Percentiles rank a stretch among this genome's conserved stretches.
Evolutionary conservation across 2,329 filamentous ascomycete species (phyloP).

Genomic region (Fusarium lateritium): DNA sequence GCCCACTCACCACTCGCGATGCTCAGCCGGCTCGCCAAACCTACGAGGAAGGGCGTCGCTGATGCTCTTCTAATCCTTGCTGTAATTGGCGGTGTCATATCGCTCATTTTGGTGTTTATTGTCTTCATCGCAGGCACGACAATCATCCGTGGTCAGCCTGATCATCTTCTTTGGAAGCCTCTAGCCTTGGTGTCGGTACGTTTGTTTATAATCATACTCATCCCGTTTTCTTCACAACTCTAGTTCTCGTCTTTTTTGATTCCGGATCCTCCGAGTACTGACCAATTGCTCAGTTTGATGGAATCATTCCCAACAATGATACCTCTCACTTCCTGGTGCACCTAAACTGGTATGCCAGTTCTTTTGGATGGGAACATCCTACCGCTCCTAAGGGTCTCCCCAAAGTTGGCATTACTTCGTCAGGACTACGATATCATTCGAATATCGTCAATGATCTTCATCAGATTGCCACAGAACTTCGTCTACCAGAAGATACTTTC

Average conservation of each 20-base stretch:
- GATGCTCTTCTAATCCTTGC: slow-evolving; percentile 40
- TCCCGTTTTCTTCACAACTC: not conserved
- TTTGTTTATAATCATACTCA: not conserved
- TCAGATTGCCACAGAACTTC: slow-evolving; percentile 41
- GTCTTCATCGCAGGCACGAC: slow-evolving; percentile 46
- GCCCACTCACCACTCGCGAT: slow-evolving; percentile 27
- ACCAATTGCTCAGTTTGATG: slow-evolving; percentile 43
- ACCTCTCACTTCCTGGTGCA: slow-evolving; percentile 47
- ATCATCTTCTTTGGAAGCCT: slow-evolving; percentile 42
- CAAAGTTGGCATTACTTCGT: slow-evolving; percentile 42
- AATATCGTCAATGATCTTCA: slow-evolving; percentile 41
- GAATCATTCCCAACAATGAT: slow-evolving; percentile 47
- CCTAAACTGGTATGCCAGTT: slow-evolving; percentile 46
- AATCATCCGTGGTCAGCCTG: slow-evolving; percentile 30
- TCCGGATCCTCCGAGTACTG: slow-evolving; percentile 2
- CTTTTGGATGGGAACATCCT: slow-evolving; percentile 49
- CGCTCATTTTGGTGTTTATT: slow-evolving; percentile 34
- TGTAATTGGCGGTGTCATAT: slow-evolving; percentile 43
- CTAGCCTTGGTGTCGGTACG: slow-evolving; percentile 48
- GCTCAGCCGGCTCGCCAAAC: slow-evolving; percentile 33
- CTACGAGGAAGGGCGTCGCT: slow-evolving; percentile 34
- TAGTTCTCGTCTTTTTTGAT: not conserved
- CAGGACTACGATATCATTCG: slow-evolving; percentile 30
- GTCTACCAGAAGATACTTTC: slow-evolving; percentile 42
- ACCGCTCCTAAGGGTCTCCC: slow-evolving; percentile 43